These are phyloP conservation scores for Backusella liffmaniae DNA, from an alignment of 192 early-diverging fungal species.

Conservation along the genomic window DNA sequence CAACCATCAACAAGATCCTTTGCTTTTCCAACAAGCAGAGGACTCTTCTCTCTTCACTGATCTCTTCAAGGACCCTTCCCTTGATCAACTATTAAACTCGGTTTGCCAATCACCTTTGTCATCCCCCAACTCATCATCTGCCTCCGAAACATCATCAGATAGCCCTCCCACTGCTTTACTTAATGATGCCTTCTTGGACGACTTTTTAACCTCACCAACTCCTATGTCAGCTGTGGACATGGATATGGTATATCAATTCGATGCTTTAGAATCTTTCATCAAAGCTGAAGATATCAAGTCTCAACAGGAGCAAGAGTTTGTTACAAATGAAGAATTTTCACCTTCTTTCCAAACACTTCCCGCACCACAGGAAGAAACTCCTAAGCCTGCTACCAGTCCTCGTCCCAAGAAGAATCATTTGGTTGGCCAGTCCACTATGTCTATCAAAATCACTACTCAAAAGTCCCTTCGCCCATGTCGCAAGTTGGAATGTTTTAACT, in stretches of 20 bases:
- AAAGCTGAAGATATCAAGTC: slow-evolving; percentile 11
- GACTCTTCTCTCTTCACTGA: slow-evolving; percentile 15
- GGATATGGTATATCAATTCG: slow-evolving; percentile 16
- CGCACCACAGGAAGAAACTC: not conserved
- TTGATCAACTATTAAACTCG: slow-evolving; percentile 23
- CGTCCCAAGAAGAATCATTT: slow-evolving; percentile 27
- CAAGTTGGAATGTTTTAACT: slow-evolving; percentile 69
- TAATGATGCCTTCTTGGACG: slow-evolving; percentile 22
- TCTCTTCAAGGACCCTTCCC: slow-evolving; percentile 19
- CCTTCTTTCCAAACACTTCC: slow-evolving; percentile 2
- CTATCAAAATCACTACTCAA: slow-evolving; percentile 33
- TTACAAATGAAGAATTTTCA: not conserved
- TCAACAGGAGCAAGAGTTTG: not conserved
- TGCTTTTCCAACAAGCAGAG: slow-evolving; percentile 11
- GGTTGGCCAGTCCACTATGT: slow-evolving; percentile 33
- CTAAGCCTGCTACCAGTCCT: not conserved
- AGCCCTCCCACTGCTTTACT: slow-evolving; percentile 33
- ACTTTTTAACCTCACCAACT: slow-evolving; percentile 3
- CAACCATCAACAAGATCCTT: not conserved
- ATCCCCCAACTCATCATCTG: slow-evolving; percentile 19
- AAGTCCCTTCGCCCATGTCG: slow-evolving; percentile 48
- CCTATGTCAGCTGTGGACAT: slow-evolving; percentile 8
- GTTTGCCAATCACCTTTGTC: slow-evolving; percentile 12
- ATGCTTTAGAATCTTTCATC: slow-evolving; percentile 16
- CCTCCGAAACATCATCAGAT: slow-evolving; percentile 20